Evolutionary conservation across 179 eudicot species (phyloP), one percentile per base, ranked within the genome.

Genomic region (Carnegiea gigantea): DNA sequence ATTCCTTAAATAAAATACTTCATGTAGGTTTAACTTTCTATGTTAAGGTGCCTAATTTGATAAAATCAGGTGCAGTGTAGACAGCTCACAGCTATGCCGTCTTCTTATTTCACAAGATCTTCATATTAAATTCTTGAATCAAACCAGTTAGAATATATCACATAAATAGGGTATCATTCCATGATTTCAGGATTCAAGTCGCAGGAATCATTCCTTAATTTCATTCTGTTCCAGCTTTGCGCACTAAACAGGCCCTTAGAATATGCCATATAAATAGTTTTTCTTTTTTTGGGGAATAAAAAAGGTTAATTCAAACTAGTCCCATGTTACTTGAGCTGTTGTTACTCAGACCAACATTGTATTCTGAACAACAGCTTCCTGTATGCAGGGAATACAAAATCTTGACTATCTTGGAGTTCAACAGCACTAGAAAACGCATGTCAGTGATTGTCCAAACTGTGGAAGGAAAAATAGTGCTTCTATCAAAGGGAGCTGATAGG

Each of bases 401-500:
- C 78, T 64, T 92, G 82, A 84, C 86, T 77, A 86, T 92, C 65
- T 84, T 93, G 60, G 97, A 93, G 86, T 93, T 93, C 82, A 92
- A 89, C 73, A 92, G 95, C 83, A 82, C 92, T 21, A 77, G 95
- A 80, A 92, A 92, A 84, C 81, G 93, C 80, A 92, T 92, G 95
- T 90, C 95, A 0, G 95, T 92, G 60, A 87, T 92, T 70, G 91
- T 95, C 24, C 86, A 86, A 82, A 82, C 90, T 18, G 91, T 86
- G 78, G 90, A 92, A 18, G 93, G 93, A 72, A 87, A 89, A 84
- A 80, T 91, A 62, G 57, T 93, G 40, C 86, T 95, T 38, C 92
- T 95, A 62, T 89, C 88, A 81, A 95, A 95, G 92, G 98, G 98
- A 30, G 98, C 99, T 83, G 99, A 96, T 90, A 95, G 94, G 99